A percentile compares a stretch with the other conserved stretches of the same genome.
These are phyloP conservation scores for Prunella vulgaris DNA, from an alignment of 257 asterid genomes.

Conservation along the genomic window DNA sequence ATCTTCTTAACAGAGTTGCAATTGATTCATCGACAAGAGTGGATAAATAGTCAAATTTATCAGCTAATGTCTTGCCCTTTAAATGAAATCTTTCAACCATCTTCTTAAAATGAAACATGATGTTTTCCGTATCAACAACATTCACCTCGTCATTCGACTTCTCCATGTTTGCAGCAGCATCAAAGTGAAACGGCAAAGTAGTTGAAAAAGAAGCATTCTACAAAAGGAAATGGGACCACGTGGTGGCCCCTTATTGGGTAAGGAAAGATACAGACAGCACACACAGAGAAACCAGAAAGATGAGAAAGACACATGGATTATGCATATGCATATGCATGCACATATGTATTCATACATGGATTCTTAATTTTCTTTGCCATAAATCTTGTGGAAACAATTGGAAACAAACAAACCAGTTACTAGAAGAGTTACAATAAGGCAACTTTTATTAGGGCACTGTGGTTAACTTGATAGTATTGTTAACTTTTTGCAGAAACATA, in stretches of 20 bases:
- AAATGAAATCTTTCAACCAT: conserved; percentile 54
- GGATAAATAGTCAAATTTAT: conserved; percentile 48
- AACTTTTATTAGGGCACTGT: conserved; percentile 14
- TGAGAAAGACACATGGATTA: background rate
- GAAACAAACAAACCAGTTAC: background rate
- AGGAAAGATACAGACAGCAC: conserved; percentile 1
- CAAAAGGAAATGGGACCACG: conserved; percentile 29
- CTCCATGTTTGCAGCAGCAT: conserved; percentile 35
- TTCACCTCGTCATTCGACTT: conserved; percentile 38
- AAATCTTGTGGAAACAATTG: background rate
- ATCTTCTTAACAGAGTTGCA: conserved; percentile 39
- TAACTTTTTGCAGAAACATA: background rate
- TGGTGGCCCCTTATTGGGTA: conserved; percentile 24
- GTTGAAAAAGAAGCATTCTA: conserved; percentile 57
- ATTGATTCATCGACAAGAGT: conserved; percentile 49
- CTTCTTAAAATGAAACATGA: conserved; percentile 44
- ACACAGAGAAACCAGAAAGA: background rate
- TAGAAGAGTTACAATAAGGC: background rate
- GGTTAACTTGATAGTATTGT: background rate
- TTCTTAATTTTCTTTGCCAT: background rate
- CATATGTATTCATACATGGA: background rate
- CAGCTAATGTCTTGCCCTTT: conserved; percentile 60
- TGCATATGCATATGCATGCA: too few species aligned
- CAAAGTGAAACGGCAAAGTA: conserved; percentile 32
- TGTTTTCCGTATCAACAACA: conserved; percentile 47